Percentiles rank a stretch among this genome's conserved stretches.
Evolutionary conservation across 139 green algal species (phyloP).

Genomic region (Tetraselmis striata): DNA sequence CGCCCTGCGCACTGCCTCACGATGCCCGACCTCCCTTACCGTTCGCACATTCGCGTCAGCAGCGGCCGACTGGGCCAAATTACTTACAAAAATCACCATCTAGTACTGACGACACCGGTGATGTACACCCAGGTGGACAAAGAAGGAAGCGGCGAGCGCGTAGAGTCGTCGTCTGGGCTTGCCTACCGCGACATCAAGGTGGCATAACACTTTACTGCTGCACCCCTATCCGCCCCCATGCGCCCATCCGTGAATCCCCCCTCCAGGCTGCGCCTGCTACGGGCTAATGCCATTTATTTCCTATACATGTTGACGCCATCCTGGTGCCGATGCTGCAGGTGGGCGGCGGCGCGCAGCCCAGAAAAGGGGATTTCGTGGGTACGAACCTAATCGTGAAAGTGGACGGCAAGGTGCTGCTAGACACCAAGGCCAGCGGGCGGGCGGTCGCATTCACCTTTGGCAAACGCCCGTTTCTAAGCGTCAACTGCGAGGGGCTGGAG

Average conservation of each 20-base stretch:
- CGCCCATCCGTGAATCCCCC: too few species aligned
- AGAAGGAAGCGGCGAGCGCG: constrained; percentile 9
- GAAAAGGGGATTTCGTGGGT: constrained; percentile 22
- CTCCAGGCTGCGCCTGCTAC: too few species aligned
- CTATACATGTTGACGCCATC: too few species aligned
- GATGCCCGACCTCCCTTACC: too few species aligned
- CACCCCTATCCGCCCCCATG: not conserved
- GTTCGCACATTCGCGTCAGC: too few species aligned
- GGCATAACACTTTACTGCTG: not conserved
- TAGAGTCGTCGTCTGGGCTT: constrained; percentile 3
- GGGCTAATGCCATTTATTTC: too few species aligned
- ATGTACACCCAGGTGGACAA: too few species aligned
- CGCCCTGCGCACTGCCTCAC: too few species aligned
- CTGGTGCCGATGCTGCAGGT: too few species aligned
- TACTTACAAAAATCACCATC: too few species aligned
- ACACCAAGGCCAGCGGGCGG: constrained; percentile 11
- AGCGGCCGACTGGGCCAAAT: too few species aligned
- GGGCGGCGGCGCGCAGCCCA: constrained; percentile 11
- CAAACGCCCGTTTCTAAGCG: not conserved
- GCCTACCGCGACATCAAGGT: constrained; percentile 10
- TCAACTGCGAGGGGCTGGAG: constrained; percentile 13
- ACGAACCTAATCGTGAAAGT: constrained; percentile 9
- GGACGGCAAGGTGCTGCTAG: constrained; percentile 4
- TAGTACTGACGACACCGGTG: too few species aligned
- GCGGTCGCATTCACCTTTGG: constrained; percentile 17